Evolutionary conservation across 345 rosid genomes (phyloP), one percentile per base, ranked within the genome.

Genomic region (Gossypioides kirkii): DNA sequence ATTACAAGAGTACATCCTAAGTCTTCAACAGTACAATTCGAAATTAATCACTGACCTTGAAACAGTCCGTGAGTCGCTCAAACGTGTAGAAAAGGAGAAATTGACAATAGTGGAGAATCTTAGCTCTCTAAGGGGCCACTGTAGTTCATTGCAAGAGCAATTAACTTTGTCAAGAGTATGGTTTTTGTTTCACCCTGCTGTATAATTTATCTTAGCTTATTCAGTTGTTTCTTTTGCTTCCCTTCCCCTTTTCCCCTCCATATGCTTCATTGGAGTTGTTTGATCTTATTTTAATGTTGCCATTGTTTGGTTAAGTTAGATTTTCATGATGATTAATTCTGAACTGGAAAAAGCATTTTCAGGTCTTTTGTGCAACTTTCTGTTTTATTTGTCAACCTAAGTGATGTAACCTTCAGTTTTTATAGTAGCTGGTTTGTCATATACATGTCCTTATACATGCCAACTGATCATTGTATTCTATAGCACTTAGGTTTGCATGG

Each of bases 41-140:
- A 92, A 88, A 76, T 89, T 92, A 41, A 95, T 86, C 65, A 79
- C 81, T 59, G 94, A 95, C 41, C 81, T 89, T 63, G 89, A 88
- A 75, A 66, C 80, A 9, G 81, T 77, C 32, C 85, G 90, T 13
- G 92, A 91, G 56, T 84, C 88, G 38, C 83, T 86, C 41, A 85
- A 78, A 72, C 89, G 88, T 45, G 86, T 89, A 49, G 97, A 92
- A 73, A 89, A 85, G 52, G 98, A 95, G 80, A 95, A 95, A 78
- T 55, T 83, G 47, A 87, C 90, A 38, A 85, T 91, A 68, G 80
- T 95, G 59, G 94, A 91, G 86, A 95, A 87, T 66, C 98, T 91
- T 32, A 86, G 93, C 77, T 77, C 89, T 49, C 73, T 92, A 76
- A 86, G 98, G 78, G 94, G 94, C 74, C 99, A 91, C 83, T 86